Base-by-base conservation (phyloP, 768 basidiomycete species). In the Kwoniella sp. region DNA sequence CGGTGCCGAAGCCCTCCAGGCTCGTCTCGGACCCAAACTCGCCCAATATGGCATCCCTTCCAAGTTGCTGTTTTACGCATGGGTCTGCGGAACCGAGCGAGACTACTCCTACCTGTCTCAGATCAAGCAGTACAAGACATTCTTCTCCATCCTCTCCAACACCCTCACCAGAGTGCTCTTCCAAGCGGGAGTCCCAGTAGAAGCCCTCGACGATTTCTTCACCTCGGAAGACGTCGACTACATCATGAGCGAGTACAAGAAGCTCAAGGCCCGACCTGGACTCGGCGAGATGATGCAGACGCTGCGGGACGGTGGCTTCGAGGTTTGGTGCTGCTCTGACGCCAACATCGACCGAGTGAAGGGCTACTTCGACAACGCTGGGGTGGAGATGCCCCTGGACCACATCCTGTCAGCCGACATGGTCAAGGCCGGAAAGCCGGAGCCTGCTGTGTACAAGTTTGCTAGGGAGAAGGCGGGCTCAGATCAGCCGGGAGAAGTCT, bases 51-150 rank as follows among this genome's bases (percentile, higher is more conserved):
- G 71, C 20, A 63, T 74, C 61, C 58, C 68, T 25, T 62, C 66
- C 63, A 74, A 74, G 54, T 66, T 74, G 37, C 68, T 74, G 31
- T 74, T 74, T 63, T 74, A 74, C 66, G 58, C 73, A n/a, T 74
- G 73, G 73, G 51, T 74, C 31, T 66, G 63, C 58, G 58, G 60
- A 12, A 74, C 73, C 37, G 73, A 74, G 53, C 59, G 73, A 50
- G 73, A 74, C 58, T 74, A 74, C 71, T 68, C 67, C 1, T 74
- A 74, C 55, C 60, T 74, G 26, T 74, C 73, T 37, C 70, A 72
- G 30, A 74, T 74, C 71, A 68, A 70, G 51, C 73, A 74, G 58
- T 74, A 74, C 65, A 72, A 72, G 37, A 70, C 68, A 29, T 72
- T 74, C 66, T 70, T 68, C 58, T 54, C 65, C 9, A 72, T 74